Conservation (phyloP, 2,329 filamentous ascomycete genomes). For the Zymoseptoria crescenta region DNA sequence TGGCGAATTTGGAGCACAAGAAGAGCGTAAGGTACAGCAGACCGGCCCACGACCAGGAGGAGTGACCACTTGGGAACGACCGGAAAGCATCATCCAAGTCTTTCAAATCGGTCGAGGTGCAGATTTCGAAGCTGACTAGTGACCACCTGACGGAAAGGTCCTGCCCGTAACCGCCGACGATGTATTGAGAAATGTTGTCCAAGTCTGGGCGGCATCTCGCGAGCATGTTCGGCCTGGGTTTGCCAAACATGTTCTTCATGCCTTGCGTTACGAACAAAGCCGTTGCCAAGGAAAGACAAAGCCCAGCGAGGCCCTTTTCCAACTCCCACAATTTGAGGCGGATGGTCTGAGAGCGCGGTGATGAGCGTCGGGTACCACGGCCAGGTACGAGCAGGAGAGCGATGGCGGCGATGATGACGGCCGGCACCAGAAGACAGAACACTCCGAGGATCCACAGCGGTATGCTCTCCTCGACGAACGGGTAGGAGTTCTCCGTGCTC, state of each 20-base stretch:
- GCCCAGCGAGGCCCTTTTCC: constrained; percentile 73
- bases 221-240: constrained; percentile 56
- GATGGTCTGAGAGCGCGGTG: constrained; percentile 52
- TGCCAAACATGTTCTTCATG: constrained; percentile 68
- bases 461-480: constrained; percentile 65
- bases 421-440: constrained; percentile 57
- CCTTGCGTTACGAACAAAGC: constrained; percentile 77
- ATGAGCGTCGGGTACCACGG: constrained; percentile 43
- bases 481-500: constrained; percentile 73
- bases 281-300: constrained; percentile 62
- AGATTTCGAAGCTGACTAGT: constrained; percentile 70
- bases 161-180: constrained; percentile 56
- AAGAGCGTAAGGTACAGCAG: constrained; percentile 81
- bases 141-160: constrained; percentile 50
- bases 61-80: constrained; percentile 72
- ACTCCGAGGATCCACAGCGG: constrained; percentile 57
- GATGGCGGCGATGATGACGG: constrained; percentile 59
- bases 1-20: constrained; percentile 72
- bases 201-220: constrained; percentile 71
- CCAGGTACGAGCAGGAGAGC: constrained; percentile 65
- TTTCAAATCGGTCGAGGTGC: constrained; percentile 54
- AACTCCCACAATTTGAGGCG: constrained; percentile 84
- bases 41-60: constrained; percentile 67
- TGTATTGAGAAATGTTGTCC: constrained; percentile 45
- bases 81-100: constrained; percentile 74